A percentile compares a stretch with the other conserved stretches of the same genome.
Conservation (phyloP, 192 early-diverging fungal genomes). For the Gamsiella multidivaricata region DNA sequence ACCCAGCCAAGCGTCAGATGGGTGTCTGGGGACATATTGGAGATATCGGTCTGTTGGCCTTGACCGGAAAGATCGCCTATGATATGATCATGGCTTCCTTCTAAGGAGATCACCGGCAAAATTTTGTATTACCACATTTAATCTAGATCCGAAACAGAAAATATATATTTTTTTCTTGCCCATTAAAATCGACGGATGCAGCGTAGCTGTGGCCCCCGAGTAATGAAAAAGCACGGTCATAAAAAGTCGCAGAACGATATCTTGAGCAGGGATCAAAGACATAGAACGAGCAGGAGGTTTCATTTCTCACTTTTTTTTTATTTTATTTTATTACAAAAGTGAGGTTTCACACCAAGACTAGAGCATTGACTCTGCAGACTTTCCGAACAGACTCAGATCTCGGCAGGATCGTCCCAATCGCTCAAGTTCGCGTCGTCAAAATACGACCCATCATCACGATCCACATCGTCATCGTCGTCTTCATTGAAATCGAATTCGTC, state of each 20-base stretch:
- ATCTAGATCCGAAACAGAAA: slow-evolving; percentile 93
- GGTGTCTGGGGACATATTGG: slow-evolving; percentile 67
- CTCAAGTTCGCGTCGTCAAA: slow-evolving; percentile 38
- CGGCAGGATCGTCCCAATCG: slow-evolving; percentile 33
- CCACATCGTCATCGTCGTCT: slow-evolving; percentile 6
- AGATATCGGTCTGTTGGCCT: slow-evolving; percentile 59
- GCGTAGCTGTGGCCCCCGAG: no score
- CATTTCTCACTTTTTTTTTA: not conserved
- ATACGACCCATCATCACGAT: slow-evolving; percentile 26
- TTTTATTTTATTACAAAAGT: not conserved
- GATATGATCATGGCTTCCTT: slow-evolving; percentile 49
- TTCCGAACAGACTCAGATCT: not conserved
- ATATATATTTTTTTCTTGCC: not conserved
- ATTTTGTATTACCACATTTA: slow-evolving; percentile 62
- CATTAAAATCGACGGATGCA: slow-evolving; percentile 63
- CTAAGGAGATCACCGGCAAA: not conserved
- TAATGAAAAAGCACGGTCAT: slow-evolving; percentile 5
- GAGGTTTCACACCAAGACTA: no score
- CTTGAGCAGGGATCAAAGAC: no score
- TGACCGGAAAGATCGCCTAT: slow-evolving; percentile 53
- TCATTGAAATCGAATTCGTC: slow-evolving; percentile 8
- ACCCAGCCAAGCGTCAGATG: slow-evolving; percentile 65
- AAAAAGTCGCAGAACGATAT: no score
- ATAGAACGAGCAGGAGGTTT: not conserved
- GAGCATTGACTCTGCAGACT: no score